These are phyloP conservation scores for Bromus sterilis DNA, from an alignment of 176 grass and related monocot genomes.

Conservation along the genomic window DNA sequence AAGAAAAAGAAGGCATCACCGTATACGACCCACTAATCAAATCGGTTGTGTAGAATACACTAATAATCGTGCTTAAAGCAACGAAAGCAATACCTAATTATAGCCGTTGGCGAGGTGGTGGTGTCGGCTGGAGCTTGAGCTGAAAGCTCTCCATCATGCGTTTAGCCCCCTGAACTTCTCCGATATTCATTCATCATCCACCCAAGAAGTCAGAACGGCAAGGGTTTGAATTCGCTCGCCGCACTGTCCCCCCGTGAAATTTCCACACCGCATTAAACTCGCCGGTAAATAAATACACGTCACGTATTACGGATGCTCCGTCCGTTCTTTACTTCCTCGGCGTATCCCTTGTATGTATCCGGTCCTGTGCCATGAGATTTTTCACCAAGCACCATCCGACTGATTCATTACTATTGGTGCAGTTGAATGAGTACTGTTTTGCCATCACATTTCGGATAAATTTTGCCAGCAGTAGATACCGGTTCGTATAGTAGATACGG, in stretches of 20 bases:
- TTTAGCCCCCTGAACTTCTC: neutral
- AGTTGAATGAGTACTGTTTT: neutral
- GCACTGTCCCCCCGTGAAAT: neutral
- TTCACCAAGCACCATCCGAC: neutral
- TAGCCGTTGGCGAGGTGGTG: slow-evolving; percentile 16
- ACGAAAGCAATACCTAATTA: slow-evolving; percentile 4
- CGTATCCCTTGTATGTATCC: neutral
- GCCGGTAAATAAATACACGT: neutral
- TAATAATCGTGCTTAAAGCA: neutral
- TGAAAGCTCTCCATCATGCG: neutral
- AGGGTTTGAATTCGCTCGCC: neutral
- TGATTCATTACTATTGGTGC: neutral
- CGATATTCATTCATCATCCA: neutral
- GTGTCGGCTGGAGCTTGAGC: neutral
- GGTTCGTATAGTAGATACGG: neutral
- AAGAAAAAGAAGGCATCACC: neutral
- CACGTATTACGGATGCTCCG: neutral
- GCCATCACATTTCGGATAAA: neutral
- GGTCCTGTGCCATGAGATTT: neutral
- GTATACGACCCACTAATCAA: neutral
- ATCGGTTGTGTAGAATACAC: neutral
- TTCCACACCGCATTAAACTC: neutral
- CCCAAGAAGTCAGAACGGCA: neutral
- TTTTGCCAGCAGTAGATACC: neutral
- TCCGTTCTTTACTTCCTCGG: neutral